Conservation (phyloP, 306 rosid genomes). For the Dalbergia oliveri region DNA sequence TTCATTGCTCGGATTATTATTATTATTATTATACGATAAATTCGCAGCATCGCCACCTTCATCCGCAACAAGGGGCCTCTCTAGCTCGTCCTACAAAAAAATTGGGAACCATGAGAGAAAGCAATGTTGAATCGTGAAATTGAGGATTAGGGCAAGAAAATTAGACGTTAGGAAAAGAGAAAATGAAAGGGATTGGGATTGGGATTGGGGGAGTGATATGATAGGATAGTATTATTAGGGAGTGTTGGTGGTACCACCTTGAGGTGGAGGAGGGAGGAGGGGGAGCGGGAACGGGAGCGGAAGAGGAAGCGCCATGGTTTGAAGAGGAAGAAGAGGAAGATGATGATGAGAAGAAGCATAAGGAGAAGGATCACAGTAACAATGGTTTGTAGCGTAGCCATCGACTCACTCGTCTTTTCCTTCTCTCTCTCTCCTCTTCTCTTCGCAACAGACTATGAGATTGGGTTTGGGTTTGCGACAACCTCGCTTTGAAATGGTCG, state of each 20-base stretch:
- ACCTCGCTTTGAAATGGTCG: constrained; percentile 92
- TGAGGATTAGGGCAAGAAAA: constrained; percentile 30
- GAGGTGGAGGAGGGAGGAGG: constrained; percentile 44
- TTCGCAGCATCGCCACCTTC: constrained; percentile 53
- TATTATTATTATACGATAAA: constrained; percentile 19
- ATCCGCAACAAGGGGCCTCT: constrained; percentile 79
- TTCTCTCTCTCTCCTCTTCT: constrained; percentile 58
- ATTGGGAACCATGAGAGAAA: constrained; percentile 21
- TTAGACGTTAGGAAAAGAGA: not conserved
- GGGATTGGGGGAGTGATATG: too few species aligned
- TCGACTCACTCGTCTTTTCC: constrained; percentile 52
- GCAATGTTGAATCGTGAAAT: constrained; percentile 13
- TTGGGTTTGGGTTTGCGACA: constrained; percentile 74
- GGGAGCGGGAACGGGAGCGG: constrained; percentile 57
- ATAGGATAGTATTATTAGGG: not conserved
- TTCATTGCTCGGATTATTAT: constrained; percentile 52
- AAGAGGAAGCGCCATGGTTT: constrained; percentile 96
- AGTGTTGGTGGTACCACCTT: constrained; percentile 48
- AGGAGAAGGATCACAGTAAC: constrained; percentile 70
- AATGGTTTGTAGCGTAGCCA: constrained; percentile 73
- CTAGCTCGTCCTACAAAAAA: constrained; percentile 62
- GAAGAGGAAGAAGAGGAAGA: constrained; percentile 75
- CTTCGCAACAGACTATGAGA: constrained; percentile 38
- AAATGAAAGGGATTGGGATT: not conserved
- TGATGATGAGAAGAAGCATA: constrained; percentile 85